phyloP scores from a whole-genome alignment of 495 filamentous ascomycete genomes.

The Talaromyces ruber region DNA sequence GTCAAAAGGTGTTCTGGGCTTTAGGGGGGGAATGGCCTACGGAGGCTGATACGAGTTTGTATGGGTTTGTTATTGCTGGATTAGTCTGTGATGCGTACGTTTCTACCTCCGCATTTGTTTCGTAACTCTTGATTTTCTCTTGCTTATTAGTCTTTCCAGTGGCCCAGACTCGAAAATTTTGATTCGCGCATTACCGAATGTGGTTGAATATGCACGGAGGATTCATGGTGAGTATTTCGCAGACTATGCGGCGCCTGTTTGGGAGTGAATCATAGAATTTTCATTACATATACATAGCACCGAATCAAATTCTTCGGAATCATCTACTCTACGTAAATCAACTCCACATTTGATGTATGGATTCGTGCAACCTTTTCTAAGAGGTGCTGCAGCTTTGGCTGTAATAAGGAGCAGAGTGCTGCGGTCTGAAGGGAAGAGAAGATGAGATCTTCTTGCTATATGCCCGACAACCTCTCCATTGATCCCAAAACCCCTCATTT shows the following conservation, averaged over 20 bases:
- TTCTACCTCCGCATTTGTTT: neutral
- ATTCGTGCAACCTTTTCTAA: neutral
- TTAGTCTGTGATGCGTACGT: conserved; percentile 49
- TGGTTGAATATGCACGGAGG: conserved; percentile 48
- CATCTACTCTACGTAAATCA: neutral
- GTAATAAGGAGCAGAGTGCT: too few species aligned
- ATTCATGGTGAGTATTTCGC: conserved; percentile 52
- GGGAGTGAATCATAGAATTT: conserved; percentile 2
- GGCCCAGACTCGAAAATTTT: conserved; percentile 34
- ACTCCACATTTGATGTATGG: neutral
- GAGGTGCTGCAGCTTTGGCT: neutral
- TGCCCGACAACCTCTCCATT: too few species aligned
- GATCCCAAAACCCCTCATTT: too few species aligned
- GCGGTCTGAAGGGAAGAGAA: too few species aligned
- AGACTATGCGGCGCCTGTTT: conserved; percentile 40
- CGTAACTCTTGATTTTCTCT: neutral
- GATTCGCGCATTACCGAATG: conserved; percentile 33
- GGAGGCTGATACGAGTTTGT: conserved; percentile 48
- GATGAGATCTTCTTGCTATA: too few species aligned
- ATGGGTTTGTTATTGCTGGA: conserved; percentile 44
- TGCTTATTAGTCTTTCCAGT: conserved; percentile 18
- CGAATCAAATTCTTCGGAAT: neutral
- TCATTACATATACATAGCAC: neutral
- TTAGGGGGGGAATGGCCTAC: conserved; percentile 45
- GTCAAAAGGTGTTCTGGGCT: conserved; percentile 43